phyloP scores from a whole-genome alignment of 2,329 filamentous ascomycete genomes.

The Zopfia rhizophila region DNA sequence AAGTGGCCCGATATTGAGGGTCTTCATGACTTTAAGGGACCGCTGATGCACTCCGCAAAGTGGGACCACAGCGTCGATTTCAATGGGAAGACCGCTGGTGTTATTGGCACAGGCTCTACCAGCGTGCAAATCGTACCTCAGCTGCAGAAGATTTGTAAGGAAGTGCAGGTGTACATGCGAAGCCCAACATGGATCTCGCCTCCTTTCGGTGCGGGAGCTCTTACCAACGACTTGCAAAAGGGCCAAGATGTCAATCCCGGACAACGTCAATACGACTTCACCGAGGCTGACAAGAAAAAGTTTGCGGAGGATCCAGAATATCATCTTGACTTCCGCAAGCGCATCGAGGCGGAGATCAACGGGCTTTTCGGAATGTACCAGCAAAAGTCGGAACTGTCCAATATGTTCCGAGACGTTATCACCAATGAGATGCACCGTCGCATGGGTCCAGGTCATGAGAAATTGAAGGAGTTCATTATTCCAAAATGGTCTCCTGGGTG shows the following conservation, averaged over 20 bases:
- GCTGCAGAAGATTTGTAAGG: slow-evolving; percentile 50
- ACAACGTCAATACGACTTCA: slow-evolving; percentile 56
- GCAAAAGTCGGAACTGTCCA: slow-evolving; percentile 57
- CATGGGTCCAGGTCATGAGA: slow-evolving; percentile 52
- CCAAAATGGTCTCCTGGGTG: slow-evolving; percentile 60
- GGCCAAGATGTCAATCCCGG: slow-evolving; percentile 52
- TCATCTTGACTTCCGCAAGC: slow-evolving; percentile 61
- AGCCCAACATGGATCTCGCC: slow-evolving; percentile 54
- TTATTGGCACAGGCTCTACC: slow-evolving; percentile 48
- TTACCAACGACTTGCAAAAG: slow-evolving; percentile 45
- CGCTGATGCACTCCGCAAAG: slow-evolving; percentile 55
- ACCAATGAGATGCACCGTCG: slow-evolving; percentile 55
- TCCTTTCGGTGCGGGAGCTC: slow-evolving; percentile 49
- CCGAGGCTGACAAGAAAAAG: slow-evolving; percentile 64
- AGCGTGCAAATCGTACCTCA: slow-evolving; percentile 50
- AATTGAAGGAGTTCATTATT: slow-evolving; percentile 58
- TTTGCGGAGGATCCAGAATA: slow-evolving; percentile 68
- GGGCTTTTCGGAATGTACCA: slow-evolving; percentile 64
- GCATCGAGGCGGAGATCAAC: slow-evolving; percentile 62
- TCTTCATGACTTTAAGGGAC: slow-evolving; percentile 55
- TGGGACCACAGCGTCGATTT: slow-evolving; percentile 55
- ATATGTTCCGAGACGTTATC: slow-evolving; percentile 53
- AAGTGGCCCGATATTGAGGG: slow-evolving; percentile 58
- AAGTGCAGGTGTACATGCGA: slow-evolving; percentile 50
- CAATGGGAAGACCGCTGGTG: slow-evolving; percentile 39